These are phyloP conservation scores for Diaporthe capsici DNA, from an alignment of 2,329 filamentous ascomycete species.

Conservation along the genomic window DNA sequence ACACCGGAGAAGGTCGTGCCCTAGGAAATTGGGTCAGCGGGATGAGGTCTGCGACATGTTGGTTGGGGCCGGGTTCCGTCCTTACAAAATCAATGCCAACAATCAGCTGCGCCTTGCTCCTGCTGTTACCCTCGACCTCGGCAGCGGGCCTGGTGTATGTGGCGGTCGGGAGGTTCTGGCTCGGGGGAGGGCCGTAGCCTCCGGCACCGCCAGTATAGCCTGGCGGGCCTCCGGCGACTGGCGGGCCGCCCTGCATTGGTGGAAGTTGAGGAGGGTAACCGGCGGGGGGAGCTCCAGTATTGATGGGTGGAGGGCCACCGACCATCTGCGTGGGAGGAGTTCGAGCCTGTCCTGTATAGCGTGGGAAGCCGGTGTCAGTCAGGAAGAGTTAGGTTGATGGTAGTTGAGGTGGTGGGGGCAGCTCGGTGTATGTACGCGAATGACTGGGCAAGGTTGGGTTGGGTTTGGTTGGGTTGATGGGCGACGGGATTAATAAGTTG, in stretches of 20 bases:
- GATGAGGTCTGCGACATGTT: neutral
- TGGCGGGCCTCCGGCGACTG: conserved; percentile 59
- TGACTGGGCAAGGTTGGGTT: conserved; percentile 41
- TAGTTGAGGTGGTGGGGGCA: neutral
- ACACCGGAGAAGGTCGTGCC: conserved; percentile 98
- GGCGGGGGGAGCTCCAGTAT: conserved; percentile 69
- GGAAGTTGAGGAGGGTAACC: conserved; percentile 73
- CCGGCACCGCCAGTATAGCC: conserved; percentile 60
- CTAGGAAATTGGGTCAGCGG: conserved; percentile 58
- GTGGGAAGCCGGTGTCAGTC: conserved; percentile 66
- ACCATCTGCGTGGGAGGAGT: conserved; percentile 73
- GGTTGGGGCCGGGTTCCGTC: conserved; percentile 52
- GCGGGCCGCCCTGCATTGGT: conserved; percentile 55
- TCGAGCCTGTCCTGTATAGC: conserved; percentile 63
- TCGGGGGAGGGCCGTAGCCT: conserved; percentile 59
- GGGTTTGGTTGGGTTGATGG: conserved; percentile 58
- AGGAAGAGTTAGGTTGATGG: conserved; percentile 55
- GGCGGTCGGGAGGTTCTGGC: conserved; percentile 53
- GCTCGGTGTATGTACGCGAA: neutral
- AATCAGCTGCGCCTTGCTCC: conserved; percentile 96
- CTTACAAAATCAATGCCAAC: conserved; percentile 98
- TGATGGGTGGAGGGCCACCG: conserved; percentile 76
- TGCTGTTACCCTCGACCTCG: conserved; percentile 89
- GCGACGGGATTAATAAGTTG: conserved; percentile 54
- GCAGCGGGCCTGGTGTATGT: conserved; percentile 63